Evolutionary conservation across 1,284 basidiomycete species (phyloP).

Genomic region (Ustilago shanxiensis): DNA sequence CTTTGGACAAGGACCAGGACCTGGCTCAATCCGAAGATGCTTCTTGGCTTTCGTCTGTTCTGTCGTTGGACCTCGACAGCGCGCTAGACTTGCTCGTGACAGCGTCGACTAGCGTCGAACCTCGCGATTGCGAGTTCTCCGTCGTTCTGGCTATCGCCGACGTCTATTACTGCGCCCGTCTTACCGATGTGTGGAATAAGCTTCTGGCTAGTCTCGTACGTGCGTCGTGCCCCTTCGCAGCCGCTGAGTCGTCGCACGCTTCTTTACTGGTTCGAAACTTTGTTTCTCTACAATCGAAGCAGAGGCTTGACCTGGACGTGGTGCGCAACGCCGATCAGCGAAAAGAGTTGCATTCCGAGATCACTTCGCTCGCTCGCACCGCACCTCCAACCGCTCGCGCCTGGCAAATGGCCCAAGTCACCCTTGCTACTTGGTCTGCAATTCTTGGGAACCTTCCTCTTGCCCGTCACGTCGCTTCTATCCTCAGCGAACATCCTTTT

Average conservation of each 20-base stretch:
- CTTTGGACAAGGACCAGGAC: slow-evolving; percentile 24
- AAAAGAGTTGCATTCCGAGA: slow-evolving; percentile 42
- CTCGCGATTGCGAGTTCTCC: slow-evolving; percentile 31
- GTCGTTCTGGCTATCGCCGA: slow-evolving; percentile 57
- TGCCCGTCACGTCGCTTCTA: slow-evolving; percentile 41
- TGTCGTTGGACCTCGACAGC: slow-evolving; percentile 52
- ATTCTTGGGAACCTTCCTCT: slow-evolving; percentile 52
- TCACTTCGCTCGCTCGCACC: slow-evolving; percentile 44
- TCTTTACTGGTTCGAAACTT: slow-evolving; percentile 19
- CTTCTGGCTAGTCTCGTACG: slow-evolving; percentile 54
- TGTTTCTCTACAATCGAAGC: slow-evolving; percentile 31
- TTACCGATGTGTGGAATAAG: slow-evolving; percentile 54
- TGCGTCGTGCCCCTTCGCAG: slow-evolving; percentile 47
- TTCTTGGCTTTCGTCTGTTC: slow-evolving; percentile 54
- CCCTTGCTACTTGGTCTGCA: slow-evolving; percentile 59
- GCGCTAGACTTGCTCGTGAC: slow-evolving; percentile 43
- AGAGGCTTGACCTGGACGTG: slow-evolving; percentile 48
- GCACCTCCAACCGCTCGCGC: slow-evolving; percentile 41
- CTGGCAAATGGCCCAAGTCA: slow-evolving; percentile 50
- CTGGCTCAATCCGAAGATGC: slow-evolving; percentile 21
- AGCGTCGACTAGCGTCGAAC: slow-evolving; percentile 14
- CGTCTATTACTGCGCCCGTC: slow-evolving; percentile 53
- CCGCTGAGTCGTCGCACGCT: slow-evolving; percentile 9
- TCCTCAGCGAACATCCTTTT: slow-evolving; percentile 24
- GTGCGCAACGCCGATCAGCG: slow-evolving; percentile 34